Percentiles rank a stretch among this genome's conserved stretches.
Evolutionary conservation across 2,329 filamentous ascomycete species (phyloP).

Genomic region (Calonectria naviculata): DNA sequence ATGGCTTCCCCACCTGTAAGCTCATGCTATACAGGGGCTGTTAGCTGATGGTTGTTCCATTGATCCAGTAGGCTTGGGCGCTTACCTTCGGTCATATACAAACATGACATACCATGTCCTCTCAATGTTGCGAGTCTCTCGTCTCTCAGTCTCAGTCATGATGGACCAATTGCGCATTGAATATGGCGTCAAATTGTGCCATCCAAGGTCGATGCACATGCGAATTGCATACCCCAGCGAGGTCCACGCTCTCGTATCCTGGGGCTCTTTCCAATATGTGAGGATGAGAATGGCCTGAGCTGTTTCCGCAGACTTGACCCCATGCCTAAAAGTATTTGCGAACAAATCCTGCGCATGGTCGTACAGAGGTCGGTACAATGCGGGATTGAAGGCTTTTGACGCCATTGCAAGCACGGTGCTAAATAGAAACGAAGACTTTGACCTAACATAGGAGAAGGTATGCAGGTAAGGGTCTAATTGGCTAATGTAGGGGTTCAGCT

Average conservation of each 20-base stretch:
- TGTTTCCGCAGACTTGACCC: constrained; percentile 50
- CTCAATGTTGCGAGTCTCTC: constrained; percentile 48
- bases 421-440: constrained; percentile 50
- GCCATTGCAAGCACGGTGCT: constrained; percentile 47
- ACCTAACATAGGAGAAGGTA: constrained; percentile 49
- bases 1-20: constrained; percentile 53
- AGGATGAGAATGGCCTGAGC: constrained; percentile 52
- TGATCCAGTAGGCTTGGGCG: background rate
- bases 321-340: constrained; percentile 43
- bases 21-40: constrained; percentile 44
- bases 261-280: constrained; percentile 56
- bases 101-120: constrained; percentile 52
- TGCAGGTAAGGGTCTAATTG: constrained; percentile 52
- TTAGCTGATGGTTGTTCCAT: background rate
- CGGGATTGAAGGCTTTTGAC: constrained; percentile 49
- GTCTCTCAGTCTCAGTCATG: constrained; percentile 26
- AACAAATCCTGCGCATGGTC: constrained; percentile 42
- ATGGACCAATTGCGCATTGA: background rate
- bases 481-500: constrained; percentile 53
- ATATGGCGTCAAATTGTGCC: constrained; percentile 43
- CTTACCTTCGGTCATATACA: constrained; percentile 52
- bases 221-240: constrained; percentile 53
- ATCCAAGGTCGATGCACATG: constrained; percentile 52
- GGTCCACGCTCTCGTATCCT: constrained; percentile 53
- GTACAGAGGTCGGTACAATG: constrained; percentile 38